Evolutionary conservation across 2,329 filamentous ascomycete species (phyloP), one percentile per base, ranked within the genome.

Genomic region (Herpomyces periplanetae): DNA sequence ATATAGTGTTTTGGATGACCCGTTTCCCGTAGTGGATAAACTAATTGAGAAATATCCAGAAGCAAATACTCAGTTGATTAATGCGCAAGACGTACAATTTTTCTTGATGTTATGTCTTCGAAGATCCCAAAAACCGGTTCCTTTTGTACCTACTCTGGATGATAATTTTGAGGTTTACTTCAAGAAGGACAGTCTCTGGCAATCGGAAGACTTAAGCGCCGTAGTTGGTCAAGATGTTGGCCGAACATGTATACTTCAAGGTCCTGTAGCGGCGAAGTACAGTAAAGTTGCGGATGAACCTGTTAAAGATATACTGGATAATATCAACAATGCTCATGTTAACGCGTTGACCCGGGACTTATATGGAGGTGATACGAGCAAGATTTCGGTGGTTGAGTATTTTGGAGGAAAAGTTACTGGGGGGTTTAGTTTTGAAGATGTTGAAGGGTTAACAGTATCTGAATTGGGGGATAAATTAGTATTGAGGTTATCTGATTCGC

Each of bases 131-230:
- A 96, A 96, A 51, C 80, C 80, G 2, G 66, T 84, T 11, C 80
- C 75, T 1, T 96, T 96, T 35, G 73, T 96, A 12, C 80, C 80
- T 3, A 50, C 64, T n/a, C 50, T 96, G 10, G 80, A 96, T 31
- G 71, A 85, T 26, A 87, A 75, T 36, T 96, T 96, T 28, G 80
- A 96, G 36, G 87, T 84, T 43, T 96, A 69, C 47, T 96, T 96
- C 61, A 96, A 96, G 58, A 96, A 96, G 47, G 80, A 96, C 39
- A 96, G 80, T 2, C 52, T 96, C 4, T 96, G 80, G 80, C 80
- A 96, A 42, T 91, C 80, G 1, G 80, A 96, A 41, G 80, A 96
- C 33, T 49, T 96, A 5, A 75, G 84, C 32, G 80, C 80, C 20
- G 73, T 96, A 22, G 73, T 88, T 24, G 75, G 51, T 29, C 80